Evolutionary conservation across 2,329 filamentous ascomycete species (phyloP).

Genomic region (Aphanocladium album): DNA sequence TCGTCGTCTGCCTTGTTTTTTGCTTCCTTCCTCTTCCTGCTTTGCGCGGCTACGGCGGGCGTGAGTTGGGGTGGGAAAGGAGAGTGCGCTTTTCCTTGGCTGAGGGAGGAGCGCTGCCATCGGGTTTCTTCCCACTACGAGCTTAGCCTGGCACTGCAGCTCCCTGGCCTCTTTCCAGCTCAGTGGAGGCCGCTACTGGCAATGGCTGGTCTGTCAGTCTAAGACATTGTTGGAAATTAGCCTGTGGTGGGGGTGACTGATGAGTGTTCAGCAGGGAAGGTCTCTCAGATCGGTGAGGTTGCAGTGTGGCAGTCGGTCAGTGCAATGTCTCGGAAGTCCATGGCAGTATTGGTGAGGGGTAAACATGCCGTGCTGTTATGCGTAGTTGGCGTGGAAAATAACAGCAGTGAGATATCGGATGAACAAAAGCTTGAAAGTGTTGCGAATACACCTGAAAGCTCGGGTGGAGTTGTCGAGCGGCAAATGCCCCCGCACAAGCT

Average conservation of each 20-base stretch:
- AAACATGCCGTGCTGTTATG: background rate
- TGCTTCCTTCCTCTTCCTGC: background rate
- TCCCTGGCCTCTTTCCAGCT: background rate
- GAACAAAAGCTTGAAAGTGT: background rate
- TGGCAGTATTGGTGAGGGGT: background rate
- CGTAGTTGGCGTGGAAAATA: background rate
- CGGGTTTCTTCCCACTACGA: background rate
- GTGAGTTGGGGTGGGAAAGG: background rate
- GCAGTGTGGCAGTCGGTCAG: background rate
- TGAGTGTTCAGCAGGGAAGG: no score
- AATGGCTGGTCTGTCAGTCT: background rate
- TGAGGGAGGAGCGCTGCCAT: background rate
- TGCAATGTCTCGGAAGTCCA: background rate
- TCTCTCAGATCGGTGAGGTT: background rate
- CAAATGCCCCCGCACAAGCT: background rate
- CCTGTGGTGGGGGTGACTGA: background rate
- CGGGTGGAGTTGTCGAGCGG: background rate
- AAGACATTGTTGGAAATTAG: slow-evolving; percentile 10
- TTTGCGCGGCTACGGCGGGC: background rate
- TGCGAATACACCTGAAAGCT: background rate
- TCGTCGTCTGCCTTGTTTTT: background rate
- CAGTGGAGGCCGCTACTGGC: slow-evolving; percentile 5
- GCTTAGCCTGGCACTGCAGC: background rate
- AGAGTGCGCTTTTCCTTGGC: background rate
- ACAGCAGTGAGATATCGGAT: background rate